These are phyloP conservation scores for Mycena maculata DNA, from an alignment of 768 basidiomycete species.

Conservation along the genomic window DNA sequence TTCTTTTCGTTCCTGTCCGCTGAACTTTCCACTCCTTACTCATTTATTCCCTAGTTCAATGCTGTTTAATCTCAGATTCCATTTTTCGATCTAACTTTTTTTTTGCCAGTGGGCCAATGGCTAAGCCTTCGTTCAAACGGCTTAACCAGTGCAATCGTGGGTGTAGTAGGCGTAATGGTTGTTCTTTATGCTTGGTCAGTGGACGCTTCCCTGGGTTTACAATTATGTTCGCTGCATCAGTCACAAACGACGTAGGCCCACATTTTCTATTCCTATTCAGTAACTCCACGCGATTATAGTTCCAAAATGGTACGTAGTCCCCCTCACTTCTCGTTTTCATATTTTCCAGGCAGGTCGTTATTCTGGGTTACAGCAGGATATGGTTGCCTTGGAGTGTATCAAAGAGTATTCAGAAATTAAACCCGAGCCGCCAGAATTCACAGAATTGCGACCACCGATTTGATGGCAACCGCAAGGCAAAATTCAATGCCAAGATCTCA, in stretches of 20 bases:
- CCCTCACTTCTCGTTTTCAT: neutral
- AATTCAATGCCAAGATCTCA: neutral
- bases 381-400: conserved; percentile 75
- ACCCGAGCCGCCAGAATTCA: conserved; percentile 68
- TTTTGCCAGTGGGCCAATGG: conserved; percentile 70
- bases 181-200: conserved; percentile 63
- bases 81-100: too few species aligned
- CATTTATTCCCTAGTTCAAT: too few species aligned
- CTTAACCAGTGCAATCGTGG: conserved; percentile 65
- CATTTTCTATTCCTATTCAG: conserved; percentile 72
- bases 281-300: neutral
- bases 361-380: conserved; percentile 73
- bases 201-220: conserved; percentile 58
- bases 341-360: conserved; percentile 47
- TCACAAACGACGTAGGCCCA: conserved; percentile 42
- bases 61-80: too few species aligned
- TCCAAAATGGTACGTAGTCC: neutral
- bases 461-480: conserved; percentile 43
- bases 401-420: conserved; percentile 73
- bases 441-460: conserved; percentile 67
- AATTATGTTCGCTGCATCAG: neutral
- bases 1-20: too few species aligned
- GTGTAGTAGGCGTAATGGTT: conserved; percentile 64
- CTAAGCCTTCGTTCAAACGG: conserved; percentile 71
- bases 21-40: too few species aligned